phyloP scores from a whole-genome alignment of 176 grass and related monocot genomes.

The Cymbopogon citratus region DNA sequence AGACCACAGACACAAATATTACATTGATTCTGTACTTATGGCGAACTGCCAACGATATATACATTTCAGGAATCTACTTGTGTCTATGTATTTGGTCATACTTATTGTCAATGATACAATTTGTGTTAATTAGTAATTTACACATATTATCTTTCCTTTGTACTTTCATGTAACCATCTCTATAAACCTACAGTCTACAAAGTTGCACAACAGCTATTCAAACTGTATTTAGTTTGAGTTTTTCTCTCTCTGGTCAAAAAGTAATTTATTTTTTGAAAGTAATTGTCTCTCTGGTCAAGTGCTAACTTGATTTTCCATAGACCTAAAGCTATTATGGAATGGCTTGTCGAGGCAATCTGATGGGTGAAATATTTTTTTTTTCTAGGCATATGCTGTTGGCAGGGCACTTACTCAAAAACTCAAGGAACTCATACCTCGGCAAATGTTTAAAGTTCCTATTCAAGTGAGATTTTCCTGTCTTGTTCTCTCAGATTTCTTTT shows the following conservation, averaged over 20 bases:
- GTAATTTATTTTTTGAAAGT: too few relatives aligned
- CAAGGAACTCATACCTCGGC: constrained; percentile 96
- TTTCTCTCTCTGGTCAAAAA: not conserved
- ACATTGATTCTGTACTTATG: not conserved
- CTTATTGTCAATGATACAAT: constrained; percentile 12
- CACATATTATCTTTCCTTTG: not conserved
- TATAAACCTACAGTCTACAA: not conserved
- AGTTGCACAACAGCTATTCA: not conserved
- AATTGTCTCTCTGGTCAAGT: constrained; percentile 1
- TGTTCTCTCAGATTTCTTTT: not conserved
- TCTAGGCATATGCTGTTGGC: constrained; percentile 83
- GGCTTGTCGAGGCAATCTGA: constrained; percentile 13
- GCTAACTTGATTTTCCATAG: not conserved
- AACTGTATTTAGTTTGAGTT: not conserved
- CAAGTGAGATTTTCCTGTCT: constrained; percentile 53
- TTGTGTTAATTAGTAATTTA: constrained; percentile 13
- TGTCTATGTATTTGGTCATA: not conserved
- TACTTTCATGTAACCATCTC: not conserved
- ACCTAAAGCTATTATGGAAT: not conserved
- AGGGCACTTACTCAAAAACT: constrained; percentile 87
- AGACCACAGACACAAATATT: not conserved
- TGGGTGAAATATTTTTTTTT: constrained; percentile 24
- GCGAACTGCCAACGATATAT: not conserved
- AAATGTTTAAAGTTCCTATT: constrained; percentile 97
- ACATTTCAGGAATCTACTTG: not conserved